Percentiles rank a stretch among this genome's conserved stretches.
Conservation (phyloP, 2,329 filamentous ascomycete genomes). For the Apiospora kogelbergensis region DNA sequence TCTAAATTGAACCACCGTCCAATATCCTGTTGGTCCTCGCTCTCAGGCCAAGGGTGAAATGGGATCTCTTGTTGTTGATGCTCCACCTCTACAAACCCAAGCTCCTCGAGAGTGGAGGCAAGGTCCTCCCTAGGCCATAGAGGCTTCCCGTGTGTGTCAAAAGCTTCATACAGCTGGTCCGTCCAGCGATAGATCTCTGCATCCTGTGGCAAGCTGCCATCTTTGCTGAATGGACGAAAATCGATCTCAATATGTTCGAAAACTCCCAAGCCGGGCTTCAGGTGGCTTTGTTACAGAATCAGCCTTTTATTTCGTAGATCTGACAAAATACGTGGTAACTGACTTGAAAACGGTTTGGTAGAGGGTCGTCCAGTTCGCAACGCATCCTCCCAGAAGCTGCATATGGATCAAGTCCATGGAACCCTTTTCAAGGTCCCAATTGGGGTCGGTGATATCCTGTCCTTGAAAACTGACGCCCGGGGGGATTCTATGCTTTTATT, state of each 20-base stretch:
- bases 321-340: slow-evolving; percentile 24
- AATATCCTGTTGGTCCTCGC: slow-evolving; percentile 64
- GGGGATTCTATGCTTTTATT: neutral
- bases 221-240: slow-evolving; percentile 73
- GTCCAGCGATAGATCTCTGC: slow-evolving; percentile 70
- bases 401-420: slow-evolving; percentile 84
- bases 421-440: slow-evolving; percentile 48
- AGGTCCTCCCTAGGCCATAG: slow-evolving; percentile 60
- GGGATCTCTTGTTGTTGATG: slow-evolving; percentile 70
- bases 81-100: slow-evolving; percentile 79
- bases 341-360: slow-evolving; percentile 71
- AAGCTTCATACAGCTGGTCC: slow-evolving; percentile 65
- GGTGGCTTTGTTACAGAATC: slow-evolving; percentile 52
- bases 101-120: slow-evolving; percentile 59
- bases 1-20: slow-evolving; percentile 84
- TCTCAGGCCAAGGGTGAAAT: slow-evolving; percentile 70
- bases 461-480: slow-evolving; percentile 54
- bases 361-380: slow-evolving; percentile 71
- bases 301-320: neutral
- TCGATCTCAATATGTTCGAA: slow-evolving; percentile 92
- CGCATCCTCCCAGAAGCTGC: slow-evolving; percentile 75
- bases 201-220: slow-evolving; percentile 57
- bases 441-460: slow-evolving; percentile 76
- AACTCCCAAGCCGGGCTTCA: slow-evolving; percentile 72
- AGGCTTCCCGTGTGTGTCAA: slow-evolving; percentile 62